These are phyloP conservation scores for Solanum tarijense DNA, from an alignment of 257 asterid species.

Conservation along the genomic window DNA sequence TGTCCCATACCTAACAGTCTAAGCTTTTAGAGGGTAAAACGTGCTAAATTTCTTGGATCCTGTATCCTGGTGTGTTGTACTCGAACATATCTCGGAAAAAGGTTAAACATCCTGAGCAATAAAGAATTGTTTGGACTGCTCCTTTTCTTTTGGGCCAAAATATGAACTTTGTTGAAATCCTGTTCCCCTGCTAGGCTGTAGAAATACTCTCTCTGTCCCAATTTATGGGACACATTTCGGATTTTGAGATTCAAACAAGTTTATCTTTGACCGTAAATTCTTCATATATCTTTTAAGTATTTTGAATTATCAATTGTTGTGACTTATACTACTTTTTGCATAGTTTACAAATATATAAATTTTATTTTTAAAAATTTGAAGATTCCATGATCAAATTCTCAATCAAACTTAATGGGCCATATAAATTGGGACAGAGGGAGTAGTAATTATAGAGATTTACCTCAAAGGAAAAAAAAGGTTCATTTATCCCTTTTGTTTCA, in stretches of 20 bases:
- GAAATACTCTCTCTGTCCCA: not conserved
- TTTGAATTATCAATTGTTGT: too few species aligned
- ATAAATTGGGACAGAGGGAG: too few species aligned
- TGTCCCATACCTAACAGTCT: not conserved
- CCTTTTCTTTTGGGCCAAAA: not conserved
- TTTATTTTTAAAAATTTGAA: too few species aligned
- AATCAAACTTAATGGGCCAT: too few species aligned
- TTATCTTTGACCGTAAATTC: too few species aligned
- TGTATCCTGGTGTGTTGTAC: not conserved
- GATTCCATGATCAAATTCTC: too few species aligned
- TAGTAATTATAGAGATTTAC: not conserved
- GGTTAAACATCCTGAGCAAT: not conserved
- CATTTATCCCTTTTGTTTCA: not conserved
- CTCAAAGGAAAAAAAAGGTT: not conserved
- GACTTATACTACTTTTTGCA: too few species aligned
- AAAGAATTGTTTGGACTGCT: not conserved
- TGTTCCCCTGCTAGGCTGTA: not conserved
- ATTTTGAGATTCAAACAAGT: too few species aligned
- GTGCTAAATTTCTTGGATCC: not conserved
- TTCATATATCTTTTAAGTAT: too few species aligned
- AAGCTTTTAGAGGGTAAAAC: not conserved
- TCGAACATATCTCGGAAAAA: not conserved
- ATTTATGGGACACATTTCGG: too few species aligned
- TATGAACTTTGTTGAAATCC: not conserved
- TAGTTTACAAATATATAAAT: too few species aligned